Evolutionary conservation across 140 eudicot species (phyloP).

Genomic region (Anethum foeniculum): DNA sequence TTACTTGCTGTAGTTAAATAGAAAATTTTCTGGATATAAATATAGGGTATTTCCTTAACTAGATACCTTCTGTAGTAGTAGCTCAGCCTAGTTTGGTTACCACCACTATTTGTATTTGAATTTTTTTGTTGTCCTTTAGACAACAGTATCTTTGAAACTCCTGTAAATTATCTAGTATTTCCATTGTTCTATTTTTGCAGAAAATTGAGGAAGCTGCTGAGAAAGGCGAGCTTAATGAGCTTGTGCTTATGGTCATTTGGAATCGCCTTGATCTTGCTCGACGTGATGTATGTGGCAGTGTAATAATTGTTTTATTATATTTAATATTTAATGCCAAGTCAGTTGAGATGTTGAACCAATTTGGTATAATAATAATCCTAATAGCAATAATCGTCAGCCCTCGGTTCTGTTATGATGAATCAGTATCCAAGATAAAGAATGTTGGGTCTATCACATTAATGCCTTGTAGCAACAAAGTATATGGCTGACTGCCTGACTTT

Average conservation of each 20-base stretch:
- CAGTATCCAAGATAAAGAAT: not conserved
- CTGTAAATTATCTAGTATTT: not conserved
- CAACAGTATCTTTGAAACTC: not conserved
- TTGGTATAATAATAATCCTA: not conserved
- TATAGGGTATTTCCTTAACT: no score
- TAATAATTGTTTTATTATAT: not conserved
- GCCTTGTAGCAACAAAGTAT: not conserved
- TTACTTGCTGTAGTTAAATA: not conserved
- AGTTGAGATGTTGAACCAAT: not conserved
- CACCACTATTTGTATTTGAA: not conserved
- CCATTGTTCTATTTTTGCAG: constrained; percentile 26
- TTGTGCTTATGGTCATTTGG: constrained; percentile 93
- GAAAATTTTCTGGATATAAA: not conserved
- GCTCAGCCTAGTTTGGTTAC: not conserved
- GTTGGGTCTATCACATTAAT: not conserved
- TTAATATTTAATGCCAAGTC: not conserved
- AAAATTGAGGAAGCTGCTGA: constrained; percentile 98
- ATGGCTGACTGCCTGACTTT: not conserved
- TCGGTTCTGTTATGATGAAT: not conserved
- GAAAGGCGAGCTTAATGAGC: constrained; percentile 85
- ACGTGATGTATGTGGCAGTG: constrained; percentile 62
- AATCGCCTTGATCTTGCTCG: constrained; percentile 97
- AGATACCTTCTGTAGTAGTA: no score
- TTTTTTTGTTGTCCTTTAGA: not conserved
- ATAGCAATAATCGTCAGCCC: not conserved